Conservation (phyloP, 2,329 filamentous ascomycete species). For the Epichloe sibirici region DNA sequence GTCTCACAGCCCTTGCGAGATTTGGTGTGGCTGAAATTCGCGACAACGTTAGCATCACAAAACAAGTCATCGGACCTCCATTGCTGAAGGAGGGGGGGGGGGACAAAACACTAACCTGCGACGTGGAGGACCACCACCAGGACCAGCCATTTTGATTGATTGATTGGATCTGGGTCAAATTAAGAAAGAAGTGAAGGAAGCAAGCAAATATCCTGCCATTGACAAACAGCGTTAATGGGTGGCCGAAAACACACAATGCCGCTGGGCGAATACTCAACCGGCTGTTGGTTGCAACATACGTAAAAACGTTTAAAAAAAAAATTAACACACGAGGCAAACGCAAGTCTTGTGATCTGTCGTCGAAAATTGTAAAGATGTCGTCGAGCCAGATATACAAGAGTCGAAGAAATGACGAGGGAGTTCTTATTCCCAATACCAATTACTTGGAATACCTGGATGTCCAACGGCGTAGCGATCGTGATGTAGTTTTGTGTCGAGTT, state of each 20-base stretch:
- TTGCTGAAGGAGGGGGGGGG: too few relatives aligned
- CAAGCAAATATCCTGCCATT: background rate
- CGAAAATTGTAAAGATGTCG: constrained; percentile 26
- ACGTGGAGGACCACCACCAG: constrained; percentile 83
- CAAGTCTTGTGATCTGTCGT: constrained; percentile 18
- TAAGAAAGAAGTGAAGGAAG: background rate
- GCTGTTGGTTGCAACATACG: constrained; percentile 14
- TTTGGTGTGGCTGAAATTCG: constrained; percentile 72
- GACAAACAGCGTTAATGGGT: background rate
- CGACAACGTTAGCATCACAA: constrained; percentile 9
- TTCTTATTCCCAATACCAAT: background rate
- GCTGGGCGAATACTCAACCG: too few relatives aligned
- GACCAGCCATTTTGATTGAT: constrained; percentile 63
- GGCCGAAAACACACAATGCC: too few relatives aligned
- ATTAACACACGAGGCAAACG: constrained; percentile 12
- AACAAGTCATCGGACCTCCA: background rate
- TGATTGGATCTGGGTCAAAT: constrained; percentile 1
- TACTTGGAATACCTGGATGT: background rate
- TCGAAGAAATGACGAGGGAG: background rate
- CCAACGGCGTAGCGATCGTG: constrained; percentile 24
- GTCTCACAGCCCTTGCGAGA: constrained; percentile 97
- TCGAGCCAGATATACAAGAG: background rate
- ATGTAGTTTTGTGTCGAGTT: constrained; percentile 8
- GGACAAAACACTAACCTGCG: constrained; percentile 38
- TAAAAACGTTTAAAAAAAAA: constrained; percentile 12